These are phyloP conservation scores for Lepidium africanum DNA, from an alignment of 345 rosid genomes.

Conservation along the genomic window DNA sequence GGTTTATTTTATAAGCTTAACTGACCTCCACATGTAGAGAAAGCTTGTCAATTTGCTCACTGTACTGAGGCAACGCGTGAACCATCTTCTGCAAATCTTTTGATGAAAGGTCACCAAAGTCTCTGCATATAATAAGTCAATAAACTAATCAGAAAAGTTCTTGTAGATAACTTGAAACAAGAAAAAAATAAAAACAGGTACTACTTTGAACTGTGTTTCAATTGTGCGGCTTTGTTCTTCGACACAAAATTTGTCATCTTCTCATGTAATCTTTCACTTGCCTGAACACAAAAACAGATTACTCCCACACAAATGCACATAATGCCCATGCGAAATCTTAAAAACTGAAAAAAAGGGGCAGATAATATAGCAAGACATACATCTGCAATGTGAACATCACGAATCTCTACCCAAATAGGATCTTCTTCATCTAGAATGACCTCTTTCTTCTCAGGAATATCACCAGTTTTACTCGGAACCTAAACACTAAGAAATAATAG, in stretches of 20 bases:
- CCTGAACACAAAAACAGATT: slow-evolving; percentile 40
- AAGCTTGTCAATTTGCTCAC: slow-evolving; percentile 96
- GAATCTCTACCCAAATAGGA: slow-evolving; percentile 96
- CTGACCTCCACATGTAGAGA: slow-evolving; percentile 98
- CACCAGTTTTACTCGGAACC: slow-evolving; percentile 73
- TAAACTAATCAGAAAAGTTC: not conserved
- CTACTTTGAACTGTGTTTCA: slow-evolving; percentile 84
- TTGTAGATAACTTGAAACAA: slow-evolving; percentile 3
- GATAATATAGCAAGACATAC: slow-evolving; percentile 35
- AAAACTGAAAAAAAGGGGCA: not conserved
- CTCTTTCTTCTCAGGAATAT: slow-evolving; percentile 74
- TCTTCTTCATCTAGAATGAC: slow-evolving; percentile 96
- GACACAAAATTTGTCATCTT: slow-evolving; percentile 87
- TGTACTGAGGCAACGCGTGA: slow-evolving; percentile 95
- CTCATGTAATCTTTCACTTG: slow-evolving; percentile 80
- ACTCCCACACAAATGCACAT: slow-evolving; percentile 12
- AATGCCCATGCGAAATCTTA: not conserved
- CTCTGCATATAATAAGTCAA: slow-evolving; percentile 38
- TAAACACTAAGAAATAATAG: slow-evolving; percentile 32
- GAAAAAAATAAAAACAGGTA: not conserved
- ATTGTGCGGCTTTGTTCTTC: slow-evolving; percentile 93
- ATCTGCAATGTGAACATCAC: slow-evolving; percentile 88
- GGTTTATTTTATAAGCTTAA: not conserved
- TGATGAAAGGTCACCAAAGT: slow-evolving; percentile 75
- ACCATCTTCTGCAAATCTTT: slow-evolving; percentile 95